These are phyloP conservation scores for Phytomonas sp. DNA, from an alignment of 208 protist genomes.

Conservation along the genomic window DNA sequence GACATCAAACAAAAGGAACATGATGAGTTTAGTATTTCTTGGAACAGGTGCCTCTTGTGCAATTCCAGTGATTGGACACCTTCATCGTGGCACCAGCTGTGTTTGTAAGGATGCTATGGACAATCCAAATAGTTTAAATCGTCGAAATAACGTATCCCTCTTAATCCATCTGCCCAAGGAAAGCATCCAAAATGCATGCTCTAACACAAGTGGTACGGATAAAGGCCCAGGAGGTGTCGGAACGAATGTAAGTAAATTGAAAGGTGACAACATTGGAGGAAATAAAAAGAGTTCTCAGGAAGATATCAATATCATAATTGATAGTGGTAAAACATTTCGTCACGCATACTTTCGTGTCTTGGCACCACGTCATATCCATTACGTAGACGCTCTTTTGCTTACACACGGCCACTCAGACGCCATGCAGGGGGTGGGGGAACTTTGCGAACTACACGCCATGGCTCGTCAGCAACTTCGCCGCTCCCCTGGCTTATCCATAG, in stretches of 20 bases:
- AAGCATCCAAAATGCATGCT: not conserved
- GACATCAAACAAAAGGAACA: not conserved
- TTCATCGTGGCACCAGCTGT: constrained; percentile 29
- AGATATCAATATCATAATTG: constrained; percentile 54
- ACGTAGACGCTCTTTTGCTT: constrained; percentile 74
- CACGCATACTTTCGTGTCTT: constrained; percentile 83
- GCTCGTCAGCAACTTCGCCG: constrained; percentile 6
- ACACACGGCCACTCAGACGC: constrained; percentile 87
- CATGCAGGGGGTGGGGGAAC: constrained; percentile 72
- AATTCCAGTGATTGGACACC: constrained; percentile 79
- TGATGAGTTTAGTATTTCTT: constrained; percentile 44
- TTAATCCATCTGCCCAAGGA: constrained; percentile 30
- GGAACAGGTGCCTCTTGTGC: constrained; percentile 72
- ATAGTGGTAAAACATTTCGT: constrained; percentile 88
- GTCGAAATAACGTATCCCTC: constrained; percentile 70
- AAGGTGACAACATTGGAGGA: not conserved
- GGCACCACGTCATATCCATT: constrained; percentile 32
- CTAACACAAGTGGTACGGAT: not conserved
- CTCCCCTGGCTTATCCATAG: not conserved
- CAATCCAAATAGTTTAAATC: constrained; percentile 45
- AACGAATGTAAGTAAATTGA: not conserved
- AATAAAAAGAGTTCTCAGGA: not conserved
- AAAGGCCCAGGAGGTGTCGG: constrained; percentile 5
- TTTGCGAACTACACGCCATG: constrained; percentile 73
- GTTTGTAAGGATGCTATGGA: constrained; percentile 67